Conservation (phyloP, 306 rosid genomes). For the Phaseolus lunatus region DNA sequence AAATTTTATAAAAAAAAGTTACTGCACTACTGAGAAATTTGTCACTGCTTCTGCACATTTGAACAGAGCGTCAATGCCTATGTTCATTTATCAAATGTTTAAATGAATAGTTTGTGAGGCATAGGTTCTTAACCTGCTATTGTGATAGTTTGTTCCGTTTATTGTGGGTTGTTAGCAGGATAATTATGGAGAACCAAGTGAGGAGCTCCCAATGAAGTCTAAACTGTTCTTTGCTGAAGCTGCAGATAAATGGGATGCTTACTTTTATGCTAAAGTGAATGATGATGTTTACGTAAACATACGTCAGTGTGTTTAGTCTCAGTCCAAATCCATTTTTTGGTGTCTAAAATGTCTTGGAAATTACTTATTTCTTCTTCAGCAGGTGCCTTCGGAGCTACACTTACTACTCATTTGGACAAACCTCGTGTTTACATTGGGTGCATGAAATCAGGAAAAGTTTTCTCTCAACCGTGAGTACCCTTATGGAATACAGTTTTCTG, state of each 20-base stretch:
- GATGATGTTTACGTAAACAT: conserved; percentile 95
- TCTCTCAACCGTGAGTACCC: conserved; percentile 81
- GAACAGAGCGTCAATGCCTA: too few relatives aligned
- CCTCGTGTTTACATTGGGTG: conserved; percentile 95
- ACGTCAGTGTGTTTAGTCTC: conserved; percentile 63
- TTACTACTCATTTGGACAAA: conserved; percentile 86
- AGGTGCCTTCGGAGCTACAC: conserved; percentile 86
- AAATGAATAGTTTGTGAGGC: too few relatives aligned
- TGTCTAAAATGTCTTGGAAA: conserved; percentile 31
- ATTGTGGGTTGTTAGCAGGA: conserved; percentile 61
- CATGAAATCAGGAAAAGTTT: conserved; percentile 99
- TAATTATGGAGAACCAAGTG: conserved; percentile 71
- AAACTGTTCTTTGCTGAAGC: conserved; percentile 83
- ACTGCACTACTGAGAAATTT: too few relatives aligned
- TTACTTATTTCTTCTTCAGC: conserved; percentile 26
- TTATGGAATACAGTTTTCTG: background rate
- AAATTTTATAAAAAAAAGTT: too few relatives aligned
- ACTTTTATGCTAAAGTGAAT: conserved; percentile 88
- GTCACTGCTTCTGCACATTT: too few relatives aligned
- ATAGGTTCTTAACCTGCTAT: conserved; percentile 30
- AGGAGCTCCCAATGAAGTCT: conserved; percentile 74
- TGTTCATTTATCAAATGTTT: too few relatives aligned
- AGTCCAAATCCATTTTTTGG: conserved; percentile 1
- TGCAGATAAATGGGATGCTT: conserved; percentile 89
- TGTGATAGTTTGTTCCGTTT: conserved; percentile 3